phyloP scores from a whole-genome alignment of 2,329 filamentous ascomycete genomes.

The Madurella fahalii region DNA sequence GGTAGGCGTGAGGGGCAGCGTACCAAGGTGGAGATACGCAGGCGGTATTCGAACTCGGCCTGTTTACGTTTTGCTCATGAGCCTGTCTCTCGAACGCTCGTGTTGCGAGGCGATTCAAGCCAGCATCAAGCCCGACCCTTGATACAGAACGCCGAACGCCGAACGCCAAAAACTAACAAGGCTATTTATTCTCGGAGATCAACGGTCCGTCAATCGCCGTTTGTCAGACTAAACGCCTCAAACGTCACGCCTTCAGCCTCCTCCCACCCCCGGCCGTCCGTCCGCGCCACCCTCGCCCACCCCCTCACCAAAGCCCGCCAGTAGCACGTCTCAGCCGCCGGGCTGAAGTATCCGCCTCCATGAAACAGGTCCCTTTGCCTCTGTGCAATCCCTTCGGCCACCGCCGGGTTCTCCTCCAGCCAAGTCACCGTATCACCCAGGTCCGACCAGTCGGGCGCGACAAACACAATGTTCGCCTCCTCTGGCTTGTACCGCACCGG shows the following conservation, averaged over 20 bases:
- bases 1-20: too few relatives aligned
- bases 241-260: conserved; percentile 35
- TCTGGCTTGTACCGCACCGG: conserved; percentile 31
- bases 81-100: background rate
- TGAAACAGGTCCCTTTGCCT: conserved; percentile 44
- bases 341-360: conserved; percentile 43
- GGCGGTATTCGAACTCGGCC: background rate
- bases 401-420: conserved; percentile 40
- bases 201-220: conserved; percentile 19
- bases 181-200: background rate
- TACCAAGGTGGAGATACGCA: background rate
- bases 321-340: conserved; percentile 51
- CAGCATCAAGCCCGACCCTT: background rate
- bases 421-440: conserved; percentile 43
- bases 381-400: conserved; percentile 44
- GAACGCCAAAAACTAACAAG: background rate
- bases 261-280: conserved; percentile 34
- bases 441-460: conserved; percentile 49
- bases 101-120: background rate
- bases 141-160: background rate
- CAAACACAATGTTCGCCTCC: conserved; percentile 48
- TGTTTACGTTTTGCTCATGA: background rate
- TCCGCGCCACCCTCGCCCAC: conserved; percentile 41
- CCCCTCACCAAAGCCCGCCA: conserved; percentile 47
- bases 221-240: conserved; percentile 37